A percentile compares a stretch with the other conserved stretches of the same genome.
phyloP scores from a whole-genome alignment of 2,329 filamentous ascomycete species.

The Beauveria rudraprayagi region DNA sequence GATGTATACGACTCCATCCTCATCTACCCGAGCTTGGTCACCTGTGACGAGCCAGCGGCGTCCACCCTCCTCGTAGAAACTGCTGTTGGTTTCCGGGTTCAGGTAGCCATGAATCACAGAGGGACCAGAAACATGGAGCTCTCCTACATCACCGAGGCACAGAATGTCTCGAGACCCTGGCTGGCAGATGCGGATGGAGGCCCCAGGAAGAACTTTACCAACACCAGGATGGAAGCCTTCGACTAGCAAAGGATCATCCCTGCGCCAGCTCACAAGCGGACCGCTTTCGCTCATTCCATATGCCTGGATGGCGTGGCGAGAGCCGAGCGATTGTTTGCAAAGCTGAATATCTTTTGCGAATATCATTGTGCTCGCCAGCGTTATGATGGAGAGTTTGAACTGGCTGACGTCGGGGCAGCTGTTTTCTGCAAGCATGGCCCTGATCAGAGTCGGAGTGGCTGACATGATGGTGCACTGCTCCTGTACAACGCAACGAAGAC shows the following conservation, averaged over 20 bases:
- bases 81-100: constrained; percentile 17
- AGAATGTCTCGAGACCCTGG: constrained; percentile 23
- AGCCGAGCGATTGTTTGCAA: constrained; percentile 25
- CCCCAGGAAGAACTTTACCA: constrained; percentile 33
- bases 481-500: constrained; percentile 22
- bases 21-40: constrained; percentile 32
- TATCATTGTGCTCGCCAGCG: constrained; percentile 27
- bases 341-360: constrained; percentile 23
- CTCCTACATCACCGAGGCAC: constrained; percentile 25
- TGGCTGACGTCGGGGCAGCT: constrained; percentile 19
- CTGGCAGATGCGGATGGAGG: constrained; percentile 29
- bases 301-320: constrained; percentile 25
- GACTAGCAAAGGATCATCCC: constrained; percentile 21
- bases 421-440: constrained; percentile 23
- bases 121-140: constrained; percentile 32
- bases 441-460: constrained; percentile 31
- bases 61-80: constrained; percentile 28
- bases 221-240: constrained; percentile 31
- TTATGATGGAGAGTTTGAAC: constrained; percentile 25
- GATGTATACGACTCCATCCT: constrained; percentile 30
- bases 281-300: constrained; percentile 40
- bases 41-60: constrained; percentile 32
- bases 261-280: constrained; percentile 32
- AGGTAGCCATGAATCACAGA: constrained; percentile 29
- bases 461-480: constrained; percentile 31